Evolutionary conservation across 352 stramenopile species (phyloP).

Genomic region (Peronosclerospora sorghi): DNA sequence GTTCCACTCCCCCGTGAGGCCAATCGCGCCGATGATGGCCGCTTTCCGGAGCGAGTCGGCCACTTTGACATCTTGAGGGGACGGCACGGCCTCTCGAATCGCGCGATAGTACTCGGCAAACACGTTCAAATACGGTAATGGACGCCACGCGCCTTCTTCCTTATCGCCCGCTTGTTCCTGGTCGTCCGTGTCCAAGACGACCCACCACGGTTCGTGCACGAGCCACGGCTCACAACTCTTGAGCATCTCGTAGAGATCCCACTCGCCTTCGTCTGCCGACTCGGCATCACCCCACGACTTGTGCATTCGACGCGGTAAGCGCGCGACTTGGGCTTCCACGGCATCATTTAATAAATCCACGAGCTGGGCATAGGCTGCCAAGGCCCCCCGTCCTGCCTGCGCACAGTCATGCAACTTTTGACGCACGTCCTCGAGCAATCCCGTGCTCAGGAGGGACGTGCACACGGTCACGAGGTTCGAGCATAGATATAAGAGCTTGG

Average conservation of each 20-base stretch:
- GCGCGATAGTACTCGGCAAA: conserved; percentile 40
- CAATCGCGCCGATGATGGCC: conserved; percentile 22
- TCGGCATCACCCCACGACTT: conserved; percentile 26
- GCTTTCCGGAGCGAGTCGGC: conserved; percentile 30
- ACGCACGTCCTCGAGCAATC: conserved; percentile 37
- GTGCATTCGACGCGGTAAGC: conserved; percentile 30
- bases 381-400: conserved; percentile 22
- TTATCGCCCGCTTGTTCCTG: conserved; percentile 20
- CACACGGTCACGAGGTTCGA: conserved; percentile 44
- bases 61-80: conserved; percentile 33
- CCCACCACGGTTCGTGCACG: conserved; percentile 43
- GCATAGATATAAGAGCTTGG: conserved; percentile 44
- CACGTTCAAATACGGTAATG: conserved; percentile 33
- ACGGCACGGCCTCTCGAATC: conserved; percentile 30
- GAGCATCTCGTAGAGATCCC: conserved; percentile 47
- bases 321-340: conserved; percentile 30
- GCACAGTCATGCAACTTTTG: conserved; percentile 36
- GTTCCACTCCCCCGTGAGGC: conserved; percentile 39
- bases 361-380: conserved; percentile 33
- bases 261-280: conserved; percentile 31
- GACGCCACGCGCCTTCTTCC: conserved; percentile 24
- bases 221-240: conserved; percentile 50
- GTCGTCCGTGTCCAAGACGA: conserved; percentile 34
- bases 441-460: conserved; percentile 22
- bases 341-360: conserved; percentile 38